Evolutionary conservation across 495 filamentous ascomycete genomes (phyloP), one percentile per base, ranked within the genome.

Genomic region (Emericellopsis terricola): DNA sequence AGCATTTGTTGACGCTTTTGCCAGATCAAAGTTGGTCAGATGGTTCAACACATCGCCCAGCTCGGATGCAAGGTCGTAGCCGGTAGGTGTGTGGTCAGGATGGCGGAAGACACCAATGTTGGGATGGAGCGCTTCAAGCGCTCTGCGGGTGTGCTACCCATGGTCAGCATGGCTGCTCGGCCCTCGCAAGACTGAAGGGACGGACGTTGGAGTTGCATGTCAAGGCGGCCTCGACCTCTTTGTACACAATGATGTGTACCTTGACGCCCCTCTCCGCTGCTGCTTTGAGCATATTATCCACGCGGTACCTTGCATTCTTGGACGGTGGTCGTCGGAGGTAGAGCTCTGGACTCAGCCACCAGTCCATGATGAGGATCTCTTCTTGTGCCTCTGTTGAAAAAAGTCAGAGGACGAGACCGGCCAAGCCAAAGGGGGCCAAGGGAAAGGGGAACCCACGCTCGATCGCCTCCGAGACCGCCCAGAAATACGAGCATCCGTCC

Each of bases 91-190:
- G 55, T 96, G 87, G 43, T 96, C 87, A 3, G 87, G 87, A 47
- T 96, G 83, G 19, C 87, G 65, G 53, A 94, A 93, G 2, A 96
- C 84, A 14, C 71, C 66, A 46, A 96, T 94, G 46, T 94, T 96
- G 0, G 72, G 69, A 43, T 93, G 84, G 2, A 85, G 59, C 3
- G 59, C 64, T 44, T 93, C 82, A 15, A 96, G 59, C 11, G 64
- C 62, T 50, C 85, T 72, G 44, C 91, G 94, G 4, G 87, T 94
- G 46, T 96, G 86, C 38, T 69, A 33, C 15, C 18, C 0, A 26
- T 26, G 6, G 6, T 11, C 6, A 26, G 23, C 23, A 11, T 6
- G 11, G 6, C 6, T 11, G 23, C 23, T 26, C 23, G 6, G 4
- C 20, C 3, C 4, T 19, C n/a, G 15, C 15, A 30, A 4, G 15